These are phyloP conservation scores for Globisporangium paddicum DNA, from an alignment of 352 stramenopile genomes.

Conservation along the genomic window DNA sequence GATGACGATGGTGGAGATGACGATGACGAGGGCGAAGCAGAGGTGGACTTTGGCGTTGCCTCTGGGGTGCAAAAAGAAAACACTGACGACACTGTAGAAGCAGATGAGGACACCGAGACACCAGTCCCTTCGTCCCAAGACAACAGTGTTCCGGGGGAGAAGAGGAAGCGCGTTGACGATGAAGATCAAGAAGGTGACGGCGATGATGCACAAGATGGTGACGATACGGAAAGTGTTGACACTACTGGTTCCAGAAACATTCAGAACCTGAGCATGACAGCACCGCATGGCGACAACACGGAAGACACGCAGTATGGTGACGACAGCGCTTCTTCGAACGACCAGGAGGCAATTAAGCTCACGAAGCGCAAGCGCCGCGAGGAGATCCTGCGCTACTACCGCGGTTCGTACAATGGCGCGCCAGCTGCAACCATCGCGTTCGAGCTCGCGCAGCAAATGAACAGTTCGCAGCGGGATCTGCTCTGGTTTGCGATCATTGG, in stretches of 20 bases:
- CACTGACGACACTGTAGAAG: constrained; percentile 12
- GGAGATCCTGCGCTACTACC: constrained; percentile 92
- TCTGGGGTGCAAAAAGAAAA: background rate
- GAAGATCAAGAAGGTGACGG: constrained; percentile 29
- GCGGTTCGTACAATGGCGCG: constrained; percentile 85
- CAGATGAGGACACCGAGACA: constrained; percentile 12
- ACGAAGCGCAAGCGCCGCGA: constrained; percentile 59
- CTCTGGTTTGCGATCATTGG: constrained; percentile 98
- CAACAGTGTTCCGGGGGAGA: constrained; percentile 1
- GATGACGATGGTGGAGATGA: constrained; percentile 34
- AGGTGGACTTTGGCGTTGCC: constrained; percentile 37
- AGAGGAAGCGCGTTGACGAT: constrained; percentile 35
- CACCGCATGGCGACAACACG: background rate
- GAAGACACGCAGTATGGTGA: background rate
- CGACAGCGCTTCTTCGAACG: constrained; percentile 6
- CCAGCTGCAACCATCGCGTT: constrained; percentile 76
- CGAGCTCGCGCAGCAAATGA: constrained; percentile 80
- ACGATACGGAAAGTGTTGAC: constrained; percentile 23
- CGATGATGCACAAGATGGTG: constrained; percentile 20
- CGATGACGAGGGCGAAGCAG: constrained; percentile 35
- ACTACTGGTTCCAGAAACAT: constrained; percentile 5
- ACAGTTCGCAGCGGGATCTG: constrained; percentile 83
- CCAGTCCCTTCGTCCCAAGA: constrained; percentile 13
- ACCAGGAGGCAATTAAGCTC: constrained; percentile 22
- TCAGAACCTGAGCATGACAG: background rate